Percentiles rank a stretch among this genome's conserved stretches.
Conservation (phyloP, 176 grass and related monocot species). For the Pharus latifolius region DNA sequence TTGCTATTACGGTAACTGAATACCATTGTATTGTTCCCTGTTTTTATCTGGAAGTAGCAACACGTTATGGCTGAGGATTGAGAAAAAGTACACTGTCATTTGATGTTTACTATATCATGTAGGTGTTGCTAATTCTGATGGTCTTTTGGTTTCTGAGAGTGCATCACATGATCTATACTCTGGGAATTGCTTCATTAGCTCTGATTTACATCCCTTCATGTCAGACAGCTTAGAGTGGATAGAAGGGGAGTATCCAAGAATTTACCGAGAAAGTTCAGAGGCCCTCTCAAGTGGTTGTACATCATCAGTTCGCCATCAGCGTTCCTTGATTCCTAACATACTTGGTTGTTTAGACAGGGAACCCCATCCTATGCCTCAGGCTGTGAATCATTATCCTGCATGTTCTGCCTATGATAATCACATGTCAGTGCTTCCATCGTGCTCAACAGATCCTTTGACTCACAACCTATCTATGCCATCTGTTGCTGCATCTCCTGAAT, state of each 20-base stretch:
- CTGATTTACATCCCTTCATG: not conserved
- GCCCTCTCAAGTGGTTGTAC: slow-evolving; percentile 13
- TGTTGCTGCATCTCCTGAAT: slow-evolving; percentile 9
- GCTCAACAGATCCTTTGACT: slow-evolving; percentile 20
- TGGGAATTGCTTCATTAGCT: slow-evolving; percentile 3
- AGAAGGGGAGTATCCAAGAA: slow-evolving; percentile 15
- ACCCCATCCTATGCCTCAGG: not conserved
- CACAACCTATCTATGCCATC: slow-evolving; percentile 13
- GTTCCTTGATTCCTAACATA: not conserved
- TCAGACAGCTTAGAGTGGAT: not conserved
- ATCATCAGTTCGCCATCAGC: slow-evolving; percentile 8
- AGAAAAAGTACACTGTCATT: not conserved
- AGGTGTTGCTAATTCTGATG: slow-evolving; percentile 10
- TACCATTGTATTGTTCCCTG: too few species aligned
- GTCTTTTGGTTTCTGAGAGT: not conserved
- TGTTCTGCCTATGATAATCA: slow-evolving; percentile 30
- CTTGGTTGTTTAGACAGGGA: not conserved
- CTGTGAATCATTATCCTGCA: not conserved
- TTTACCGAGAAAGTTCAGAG: slow-evolving; percentile 4
- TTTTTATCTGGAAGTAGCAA: not conserved
- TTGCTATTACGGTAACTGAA: too few species aligned
- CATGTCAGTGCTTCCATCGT: slow-evolving; percentile 9
- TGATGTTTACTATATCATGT: not conserved
- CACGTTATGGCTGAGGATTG: not conserved
- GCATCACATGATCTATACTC: not conserved